Evolutionary conservation across 2,329 filamentous ascomycete genomes (phyloP), one percentile per base, ranked within the genome.

Genomic region (Cercospora zeina): DNA sequence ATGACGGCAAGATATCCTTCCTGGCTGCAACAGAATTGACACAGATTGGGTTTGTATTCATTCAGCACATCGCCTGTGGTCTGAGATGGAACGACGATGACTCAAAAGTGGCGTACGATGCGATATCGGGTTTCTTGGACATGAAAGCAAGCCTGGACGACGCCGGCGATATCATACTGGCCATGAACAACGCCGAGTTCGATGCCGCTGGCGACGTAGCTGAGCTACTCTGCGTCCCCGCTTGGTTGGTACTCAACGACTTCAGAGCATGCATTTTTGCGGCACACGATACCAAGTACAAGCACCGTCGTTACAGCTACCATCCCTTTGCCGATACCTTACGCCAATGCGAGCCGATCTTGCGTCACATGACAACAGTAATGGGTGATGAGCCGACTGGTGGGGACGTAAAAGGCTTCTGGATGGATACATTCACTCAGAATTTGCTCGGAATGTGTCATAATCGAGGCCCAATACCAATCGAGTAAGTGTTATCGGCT

Each of bases 1-100:
- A 51, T 27, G 49, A 51, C 27, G 49, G 49, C 49, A 33, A 51
- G 14, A 51, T 51, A 13, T 51, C 27, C 6, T 51, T 51, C 27
- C 24, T 51, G 3, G 49, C 49, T 5, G 49, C 49, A 30, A 11
- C 16, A 16, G 49, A 51, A 19, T 27, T 51, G 49, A 51, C 49
- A 4, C 13, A 31, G 14, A 51, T 13, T 33, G 49, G 24, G 9
- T 51, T 51, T 13, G 11, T 51, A 4, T 51, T 51, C 27, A 51
- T 51, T 14, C n/a, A 51, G 16, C 27, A 51, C 49, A 51, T 33
- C 9, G n/a, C 14, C 27, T 19, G 1, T 4, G 14, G 16, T 3
- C 30, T 33, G n/a, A 27, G 31, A 27, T 27, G 24, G 11, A 51
- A 16, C 13, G 49, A 51, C 27, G 27, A 51, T 33, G 27, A 27